Percentiles rank a stretch among this genome's conserved stretches.
These are phyloP conservation scores for Nelumbo lutea DNA, from an alignment of 164 flowering plant species.

Conservation along the genomic window DNA sequence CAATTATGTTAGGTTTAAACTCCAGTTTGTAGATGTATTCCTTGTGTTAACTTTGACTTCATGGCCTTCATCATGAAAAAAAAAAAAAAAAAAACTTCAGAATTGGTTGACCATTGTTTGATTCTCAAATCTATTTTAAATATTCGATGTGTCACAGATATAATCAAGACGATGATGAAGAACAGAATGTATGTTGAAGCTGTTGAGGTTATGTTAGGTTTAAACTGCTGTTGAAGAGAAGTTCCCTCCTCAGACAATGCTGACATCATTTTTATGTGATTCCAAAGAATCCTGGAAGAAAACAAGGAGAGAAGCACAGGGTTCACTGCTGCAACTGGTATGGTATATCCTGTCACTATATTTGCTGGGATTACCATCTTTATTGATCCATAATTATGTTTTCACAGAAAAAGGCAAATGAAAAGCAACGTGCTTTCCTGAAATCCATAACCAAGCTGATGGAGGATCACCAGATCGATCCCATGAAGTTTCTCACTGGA, in stretches of 20 bases:
- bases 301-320: constrained; percentile 23
- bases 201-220: constrained; percentile 29
- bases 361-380: neutral
- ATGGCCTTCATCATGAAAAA: no score
- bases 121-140: no score
- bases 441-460: constrained; percentile 32
- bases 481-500: constrained; percentile 23
- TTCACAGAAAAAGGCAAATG: constrained; percentile 37
- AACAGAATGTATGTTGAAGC: constrained; percentile 37
- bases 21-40: no score
- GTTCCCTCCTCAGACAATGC: constrained; percentile 28
- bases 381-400: neutral
- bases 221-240: constrained; percentile 39
- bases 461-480: constrained; percentile 37
- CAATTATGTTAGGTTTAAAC: no score
- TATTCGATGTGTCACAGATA: constrained; percentile 22
- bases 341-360: neutral
- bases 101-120: no score
- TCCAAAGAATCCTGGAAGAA: constrained; percentile 26
- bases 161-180: constrained; percentile 36
- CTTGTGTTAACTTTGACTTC: no score
- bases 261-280: constrained; percentile 30
- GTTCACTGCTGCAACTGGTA: constrained; percentile 27
- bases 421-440: constrained; percentile 36
- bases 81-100: no score